Percentiles rank a stretch among this genome's conserved stretches.
Conservation (phyloP, 176 grass and related monocot species). For the Miscanthus lutarioriparius region DNA sequence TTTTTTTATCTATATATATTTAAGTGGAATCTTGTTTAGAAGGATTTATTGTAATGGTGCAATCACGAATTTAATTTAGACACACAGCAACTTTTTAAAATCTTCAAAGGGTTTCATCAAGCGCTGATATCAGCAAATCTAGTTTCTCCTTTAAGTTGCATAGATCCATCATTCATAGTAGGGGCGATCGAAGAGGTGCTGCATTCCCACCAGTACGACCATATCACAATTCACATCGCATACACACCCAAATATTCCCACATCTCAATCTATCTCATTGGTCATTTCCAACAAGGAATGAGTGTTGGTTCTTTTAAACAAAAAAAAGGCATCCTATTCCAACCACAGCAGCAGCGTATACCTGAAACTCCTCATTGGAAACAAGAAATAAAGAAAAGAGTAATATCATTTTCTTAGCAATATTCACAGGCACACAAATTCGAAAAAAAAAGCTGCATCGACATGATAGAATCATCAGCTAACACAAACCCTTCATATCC, state of each 20-base stretch:
- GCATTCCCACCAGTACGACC: neutral
- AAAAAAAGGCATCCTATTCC: no score
- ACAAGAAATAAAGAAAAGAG: neutral
- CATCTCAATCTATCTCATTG: neutral
- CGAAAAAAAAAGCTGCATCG: neutral
- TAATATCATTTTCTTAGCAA: neutral
- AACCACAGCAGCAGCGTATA: slow-evolving; percentile 1
- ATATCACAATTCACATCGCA: neutral
- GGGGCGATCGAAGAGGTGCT: neutral
- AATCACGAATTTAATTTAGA: neutral
- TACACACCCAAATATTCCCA: neutral
- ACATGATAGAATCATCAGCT: neutral
- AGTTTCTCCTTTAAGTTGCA: neutral
- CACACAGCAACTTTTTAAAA: neutral
- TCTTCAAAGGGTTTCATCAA: neutral
- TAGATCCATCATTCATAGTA: neutral
- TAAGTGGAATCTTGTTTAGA: neutral
- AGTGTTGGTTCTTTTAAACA: neutral
- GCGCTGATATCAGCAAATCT: neutral
- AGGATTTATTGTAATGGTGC: neutral
- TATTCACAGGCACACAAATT: slow-evolving; percentile 24
- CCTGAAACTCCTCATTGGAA: neutral
- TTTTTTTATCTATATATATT: neutral
- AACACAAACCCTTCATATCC: neutral
- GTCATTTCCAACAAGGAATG: neutral